Evolutionary conservation across 1,139 yeast species (phyloP), one percentile per base, ranked within the genome.

Genomic region (Arxiozyma heterogenica): DNA sequence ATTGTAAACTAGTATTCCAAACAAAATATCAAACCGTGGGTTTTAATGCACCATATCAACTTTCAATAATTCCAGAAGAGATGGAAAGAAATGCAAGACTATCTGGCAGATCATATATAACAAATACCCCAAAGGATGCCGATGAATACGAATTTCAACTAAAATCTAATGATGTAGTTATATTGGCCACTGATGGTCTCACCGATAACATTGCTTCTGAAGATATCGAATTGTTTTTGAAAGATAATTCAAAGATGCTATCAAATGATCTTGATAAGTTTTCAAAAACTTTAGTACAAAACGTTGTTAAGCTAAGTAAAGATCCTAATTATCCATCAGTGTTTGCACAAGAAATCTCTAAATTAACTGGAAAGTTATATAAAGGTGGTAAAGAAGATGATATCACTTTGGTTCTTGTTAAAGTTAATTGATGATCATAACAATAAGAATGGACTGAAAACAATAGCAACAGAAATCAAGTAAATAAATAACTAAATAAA

Each of bases 361-460:
- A 79, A 58, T 71, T 86, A 49, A 82, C 91, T 2, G 86, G 88
- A 1, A 86, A 82, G 65, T 73, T 75, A 55, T 86, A 87, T 63
- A 75, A 82, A 58, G 98, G 98, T 44, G 98, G 98, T 30, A 93
- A 93, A 71, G 95, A 90, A 53, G 98, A 93, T 71, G 98, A 93
- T 69, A 85, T 91, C 42, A 89, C 98, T 0, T 81, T 86, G 18
- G 84, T 91, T 1, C 76, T 87, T 64, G 81, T 90, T 34, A 77
- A 77, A 64, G 85, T 84, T 41, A 74, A 74, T 47, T 77, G 61
- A 64, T 18, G 21, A 27, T 12, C 12, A 47, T 44, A 22, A 9
- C 7, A 34, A 34, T 4, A 34, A 34, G 6, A 15, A 15, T 34
- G 2, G n/a, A n/a, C 4, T 15, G 15, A 6, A 34, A 34, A 34